A percentile compares a stretch with the other conserved stretches of the same genome.
Evolutionary conservation across 2,329 filamentous ascomycete genomes (phyloP).

Genomic region (Sarocladium oryzae): DNA sequence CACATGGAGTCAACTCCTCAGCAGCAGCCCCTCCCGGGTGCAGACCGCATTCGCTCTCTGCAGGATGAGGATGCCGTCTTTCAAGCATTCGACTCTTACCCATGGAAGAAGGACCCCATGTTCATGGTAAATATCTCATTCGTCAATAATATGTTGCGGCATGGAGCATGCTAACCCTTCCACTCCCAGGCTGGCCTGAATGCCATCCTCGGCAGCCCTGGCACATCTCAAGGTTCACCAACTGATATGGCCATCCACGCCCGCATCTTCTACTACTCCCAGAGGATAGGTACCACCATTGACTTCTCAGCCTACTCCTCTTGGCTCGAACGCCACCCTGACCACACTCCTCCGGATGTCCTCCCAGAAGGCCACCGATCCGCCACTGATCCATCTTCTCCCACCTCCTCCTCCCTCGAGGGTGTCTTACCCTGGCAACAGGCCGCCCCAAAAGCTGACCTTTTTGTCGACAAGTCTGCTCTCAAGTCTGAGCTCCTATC

Average conservation of each 20-base stretch:
- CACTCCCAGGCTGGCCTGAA: conserved; percentile 46
- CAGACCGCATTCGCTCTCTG: conserved; percentile 32
- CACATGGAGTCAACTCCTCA: conserved; percentile 12
- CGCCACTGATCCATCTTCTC: conserved; percentile 9
- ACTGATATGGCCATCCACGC: conserved; percentile 58
- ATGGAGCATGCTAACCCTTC: background rate
- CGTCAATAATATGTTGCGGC: too few relatives aligned
- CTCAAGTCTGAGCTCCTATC: conserved; percentile 13
- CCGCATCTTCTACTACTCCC: conserved; percentile 60
- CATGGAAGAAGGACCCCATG: conserved; percentile 60
- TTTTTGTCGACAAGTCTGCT: conserved; percentile 35
- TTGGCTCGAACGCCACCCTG: conserved; percentile 44
- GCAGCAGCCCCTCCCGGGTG: conserved; percentile 22
- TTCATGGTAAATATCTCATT: conserved; percentile 49
- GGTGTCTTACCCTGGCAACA: conserved; percentile 38
- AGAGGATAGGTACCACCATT: conserved; percentile 44
- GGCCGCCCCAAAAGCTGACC: conserved; percentile 40
- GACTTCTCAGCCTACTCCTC: conserved; percentile 62
- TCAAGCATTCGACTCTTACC: conserved; percentile 57
- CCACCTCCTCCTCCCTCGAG: too few relatives aligned
- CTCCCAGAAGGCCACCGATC: conserved; percentile 22
- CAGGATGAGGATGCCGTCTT: conserved; percentile 41
- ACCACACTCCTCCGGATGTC: conserved; percentile 27
- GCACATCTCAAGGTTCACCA: conserved; percentile 37
- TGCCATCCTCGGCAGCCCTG: conserved; percentile 55